Conservation (phyloP, 805 yeast species). For the Candida quercuum region DNA sequence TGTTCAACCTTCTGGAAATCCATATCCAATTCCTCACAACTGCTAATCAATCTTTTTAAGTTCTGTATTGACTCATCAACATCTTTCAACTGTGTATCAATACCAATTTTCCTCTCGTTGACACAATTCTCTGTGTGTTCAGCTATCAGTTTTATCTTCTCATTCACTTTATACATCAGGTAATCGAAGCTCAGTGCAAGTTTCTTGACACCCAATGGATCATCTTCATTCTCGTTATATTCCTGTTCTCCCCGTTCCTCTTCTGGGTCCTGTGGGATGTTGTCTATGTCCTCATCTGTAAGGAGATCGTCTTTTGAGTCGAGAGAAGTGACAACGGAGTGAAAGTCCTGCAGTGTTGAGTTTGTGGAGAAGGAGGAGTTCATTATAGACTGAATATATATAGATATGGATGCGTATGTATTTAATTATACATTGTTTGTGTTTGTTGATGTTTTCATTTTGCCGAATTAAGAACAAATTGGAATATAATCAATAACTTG, state of each 20-base stretch:
- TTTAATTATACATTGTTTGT: too few species aligned
- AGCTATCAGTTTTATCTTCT: conserved; percentile 43
- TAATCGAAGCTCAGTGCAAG: conserved; percentile 62
- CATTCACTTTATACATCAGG: conserved; percentile 55
- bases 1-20: conserved; percentile 47
- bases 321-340: too few species aligned
- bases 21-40: conserved; percentile 46
- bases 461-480: too few species aligned
- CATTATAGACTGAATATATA: too few species aligned
- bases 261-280: too few species aligned
- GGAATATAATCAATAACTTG: too few species aligned
- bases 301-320: background rate
- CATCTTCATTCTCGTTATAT: conserved; percentile 35
- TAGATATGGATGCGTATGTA: too few species aligned
- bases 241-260: too few species aligned
- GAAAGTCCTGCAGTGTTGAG: too few species aligned
- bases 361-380: too few species aligned
- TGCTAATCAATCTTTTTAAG: conserved; percentile 33
- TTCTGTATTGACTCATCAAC: conserved; percentile 36
- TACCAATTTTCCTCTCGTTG: conserved; percentile 20
- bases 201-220: conserved; percentile 58
- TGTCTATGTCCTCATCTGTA: background rate
- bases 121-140: conserved; percentile 31
- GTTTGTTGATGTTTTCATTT: too few species aligned
- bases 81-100: conserved; percentile 18